Evolutionary conservation across 352 stramenopile genomes (phyloP).

Genomic region (Phytophthora podocarpi): DNA sequence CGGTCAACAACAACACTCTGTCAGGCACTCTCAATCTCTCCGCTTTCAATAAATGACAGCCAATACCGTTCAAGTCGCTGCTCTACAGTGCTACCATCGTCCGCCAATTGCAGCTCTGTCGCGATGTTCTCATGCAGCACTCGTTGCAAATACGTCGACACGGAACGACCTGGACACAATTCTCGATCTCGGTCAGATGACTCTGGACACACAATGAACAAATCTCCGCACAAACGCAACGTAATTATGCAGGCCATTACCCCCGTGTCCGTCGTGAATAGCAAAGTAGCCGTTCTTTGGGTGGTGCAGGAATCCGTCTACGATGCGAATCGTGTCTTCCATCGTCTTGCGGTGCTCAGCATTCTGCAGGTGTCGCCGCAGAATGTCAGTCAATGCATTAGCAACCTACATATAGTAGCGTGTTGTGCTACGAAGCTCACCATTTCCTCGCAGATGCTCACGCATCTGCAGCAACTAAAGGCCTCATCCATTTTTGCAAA

Average conservation of each 20-base stretch:
- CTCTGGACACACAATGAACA: too few species aligned
- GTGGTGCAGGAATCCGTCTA: conserved; percentile 67
- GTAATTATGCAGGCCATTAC: too few species aligned
- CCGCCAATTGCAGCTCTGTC: conserved; percentile 44
- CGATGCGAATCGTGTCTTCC: conserved; percentile 79
- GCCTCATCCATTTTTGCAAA: conserved; percentile 27
- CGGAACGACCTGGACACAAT: conserved; percentile 51
- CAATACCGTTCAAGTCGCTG: conserved; percentile 63
- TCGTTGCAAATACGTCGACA: conserved; percentile 73
- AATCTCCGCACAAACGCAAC: too few species aligned
- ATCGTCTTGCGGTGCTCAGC: conserved; percentile 77
- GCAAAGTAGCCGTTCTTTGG: conserved; percentile 75
- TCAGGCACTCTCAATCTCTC: background rate
- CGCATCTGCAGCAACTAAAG: conserved; percentile 64
- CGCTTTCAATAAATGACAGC: background rate
- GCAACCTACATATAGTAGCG: background rate
- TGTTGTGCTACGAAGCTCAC: conserved; percentile 21
- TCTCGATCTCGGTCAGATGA: background rate
- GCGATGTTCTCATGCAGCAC: conserved; percentile 69
- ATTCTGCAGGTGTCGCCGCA: conserved; percentile 46
- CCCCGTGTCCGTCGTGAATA: conserved; percentile 82
- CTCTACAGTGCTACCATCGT: conserved; percentile 53
- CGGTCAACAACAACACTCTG: conserved; percentile 1
- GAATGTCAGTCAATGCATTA: background rate
- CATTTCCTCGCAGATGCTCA: conserved; percentile 85